Evolutionary conservation across 2,329 filamentous ascomycete species (phyloP), one percentile per base, ranked within the genome.

Genomic region (Venturia aucupariae): DNA sequence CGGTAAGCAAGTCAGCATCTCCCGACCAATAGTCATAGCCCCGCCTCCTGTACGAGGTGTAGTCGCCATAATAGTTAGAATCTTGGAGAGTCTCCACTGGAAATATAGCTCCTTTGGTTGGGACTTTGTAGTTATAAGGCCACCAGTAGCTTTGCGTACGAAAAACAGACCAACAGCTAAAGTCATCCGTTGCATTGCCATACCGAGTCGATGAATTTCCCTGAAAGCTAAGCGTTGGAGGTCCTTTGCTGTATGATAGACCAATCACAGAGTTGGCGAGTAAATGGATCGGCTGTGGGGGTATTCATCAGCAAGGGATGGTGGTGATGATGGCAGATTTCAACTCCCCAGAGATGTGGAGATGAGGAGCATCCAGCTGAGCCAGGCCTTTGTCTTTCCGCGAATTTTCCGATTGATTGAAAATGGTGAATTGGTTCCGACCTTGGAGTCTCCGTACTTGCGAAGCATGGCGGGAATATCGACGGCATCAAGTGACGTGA

Each of bases 251-350:
- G 71, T 4, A 72, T 70, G 30, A 54, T 6, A 54, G 48, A 22
- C 48, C 48, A 1, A 54, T 32, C 17, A 54, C 48, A 72, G 70
- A 72, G 48, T 74, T 73, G 2, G 72, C 71, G 11, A 73, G 67
- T 42, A 73, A 71, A 60, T 72, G 70, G 5, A 73, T 64, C 1
- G 70, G 71, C 65, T 72, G 60, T 4, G 68, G 68, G n/a, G n/a
- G n/a, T n/a, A n/a, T n/a, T n/a, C n/a, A n/a, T n/a, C n/a, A n/a
- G n/a, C n/a, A n/a, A n/a, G n/a, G n/a, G n/a, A n/a, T n/a, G n/a
- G n/a, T n/a, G n/a, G n/a, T n/a, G n/a, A n/a, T n/a, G n/a, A n/a
- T n/a, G n/a, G n/a, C n/a, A n/a, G n/a, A n/a, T n/a, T n/a, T n/a
- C n/a, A n/a, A n/a, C n/a, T n/a, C n/a, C n/a, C n/a, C n/a, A n/a